Conservation (phyloP, 768 basidiomycete genomes). For the Termitomyces sp. region DNA sequence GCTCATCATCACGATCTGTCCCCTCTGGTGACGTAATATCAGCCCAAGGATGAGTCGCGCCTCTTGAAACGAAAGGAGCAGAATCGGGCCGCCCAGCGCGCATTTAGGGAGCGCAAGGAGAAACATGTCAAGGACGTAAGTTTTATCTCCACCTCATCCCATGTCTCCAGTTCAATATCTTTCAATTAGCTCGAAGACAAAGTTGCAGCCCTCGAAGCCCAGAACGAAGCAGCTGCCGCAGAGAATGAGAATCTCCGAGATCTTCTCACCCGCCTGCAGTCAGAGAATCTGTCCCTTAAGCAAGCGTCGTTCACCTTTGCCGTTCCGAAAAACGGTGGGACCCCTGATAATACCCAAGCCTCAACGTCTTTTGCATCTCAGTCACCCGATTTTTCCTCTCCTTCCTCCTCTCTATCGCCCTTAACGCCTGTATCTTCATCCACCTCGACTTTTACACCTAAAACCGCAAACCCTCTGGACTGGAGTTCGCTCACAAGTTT, state of each 20-base stretch:
- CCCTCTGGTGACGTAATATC: constrained; percentile 10
- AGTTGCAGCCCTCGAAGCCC: constrained; percentile 79
- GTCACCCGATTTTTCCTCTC: constrained; percentile 23
- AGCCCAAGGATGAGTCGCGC: constrained; percentile 65
- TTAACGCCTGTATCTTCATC: constrained; percentile 12
- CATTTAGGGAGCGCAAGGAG: constrained; percentile 96
- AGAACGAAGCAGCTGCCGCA: constrained; percentile 62
- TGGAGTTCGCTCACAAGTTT: constrained; percentile 67
- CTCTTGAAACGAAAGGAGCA: constrained; percentile 92
- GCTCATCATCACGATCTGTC: neutral
- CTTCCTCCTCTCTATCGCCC: constrained; percentile 11
- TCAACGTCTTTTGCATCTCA: constrained; percentile 22
- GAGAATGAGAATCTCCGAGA: constrained; percentile 92
- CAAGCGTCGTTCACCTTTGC: constrained; percentile 81
- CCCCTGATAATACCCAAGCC: constrained; percentile 14
- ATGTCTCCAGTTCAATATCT: neutral
- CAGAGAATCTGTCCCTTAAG: constrained; percentile 81
- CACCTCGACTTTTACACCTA: constrained; percentile 29
- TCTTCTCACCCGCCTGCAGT: constrained; percentile 76
- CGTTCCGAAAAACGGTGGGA: constrained; percentile 42
- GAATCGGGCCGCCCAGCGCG: constrained; percentile 94
- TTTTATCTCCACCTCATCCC: constrained; percentile 12
- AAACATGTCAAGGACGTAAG: constrained; percentile 95
- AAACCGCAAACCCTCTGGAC: constrained; percentile 44
- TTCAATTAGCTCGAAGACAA: constrained; percentile 78